Evolutionary conservation across 2,329 filamentous ascomycete genomes (phyloP).

Genomic region (Immersiporthe knoxdaviesiana): DNA sequence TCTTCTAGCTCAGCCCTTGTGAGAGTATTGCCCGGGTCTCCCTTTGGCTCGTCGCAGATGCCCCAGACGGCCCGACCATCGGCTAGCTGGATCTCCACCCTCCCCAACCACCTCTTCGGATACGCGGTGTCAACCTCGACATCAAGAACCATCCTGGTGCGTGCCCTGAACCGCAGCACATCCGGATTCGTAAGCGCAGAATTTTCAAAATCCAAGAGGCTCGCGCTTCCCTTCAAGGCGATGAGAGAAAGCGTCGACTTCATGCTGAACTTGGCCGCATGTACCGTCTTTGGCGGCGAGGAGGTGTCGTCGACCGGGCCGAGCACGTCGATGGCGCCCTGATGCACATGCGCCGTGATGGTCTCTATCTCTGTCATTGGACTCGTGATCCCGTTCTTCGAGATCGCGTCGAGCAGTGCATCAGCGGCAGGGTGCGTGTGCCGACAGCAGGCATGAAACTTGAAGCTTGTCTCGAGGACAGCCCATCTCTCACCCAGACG

Average conservation of each 20-base stretch:
- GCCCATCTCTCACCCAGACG: constrained; percentile 12
- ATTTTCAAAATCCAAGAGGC: constrained; percentile 13
- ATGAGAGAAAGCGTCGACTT: constrained; percentile 17
- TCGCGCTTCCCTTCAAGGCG: constrained; percentile 4
- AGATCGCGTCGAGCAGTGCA: constrained; percentile 14
- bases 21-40: constrained; percentile 15
- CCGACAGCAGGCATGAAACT: constrained; percentile 16
- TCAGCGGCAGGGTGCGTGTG: constrained; percentile 17
- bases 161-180: constrained; percentile 7
- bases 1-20: constrained; percentile 4
- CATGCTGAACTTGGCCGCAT: constrained; percentile 21
- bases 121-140: constrained; percentile 3
- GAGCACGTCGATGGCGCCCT: constrained; percentile 13
- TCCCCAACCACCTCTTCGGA: constrained; percentile 15
- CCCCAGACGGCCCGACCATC: background rate
- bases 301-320: background rate
- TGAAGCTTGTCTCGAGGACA: constrained; percentile 20
- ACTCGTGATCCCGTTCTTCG: background rate
- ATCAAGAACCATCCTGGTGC: constrained; percentile 9
- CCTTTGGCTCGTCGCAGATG: constrained; percentile 15
- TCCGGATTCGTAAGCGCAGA: constrained; percentile 2
- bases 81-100: background rate
- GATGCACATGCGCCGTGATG: constrained; percentile 9
- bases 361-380: background rate
- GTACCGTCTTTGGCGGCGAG: background rate